Conservation (phyloP, 768 basidiomycete genomes). For the Lactarius akahatsu region DNA sequence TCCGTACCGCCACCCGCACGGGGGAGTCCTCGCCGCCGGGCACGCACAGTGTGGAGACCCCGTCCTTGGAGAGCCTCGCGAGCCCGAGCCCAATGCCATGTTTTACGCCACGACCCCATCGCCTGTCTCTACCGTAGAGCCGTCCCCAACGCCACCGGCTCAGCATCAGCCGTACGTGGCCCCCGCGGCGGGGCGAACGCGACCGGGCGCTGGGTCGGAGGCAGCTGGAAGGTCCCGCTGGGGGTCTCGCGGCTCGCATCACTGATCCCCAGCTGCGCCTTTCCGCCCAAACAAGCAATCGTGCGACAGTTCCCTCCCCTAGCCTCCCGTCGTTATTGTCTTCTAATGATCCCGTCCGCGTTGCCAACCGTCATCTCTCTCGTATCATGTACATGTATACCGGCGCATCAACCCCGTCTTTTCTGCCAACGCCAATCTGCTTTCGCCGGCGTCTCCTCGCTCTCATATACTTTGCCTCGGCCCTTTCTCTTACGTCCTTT, state of each 20-base stretch:
- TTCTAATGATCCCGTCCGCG: not conserved
- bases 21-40: too few relatives aligned
- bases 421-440: not conserved
- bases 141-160: not conserved
- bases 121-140: not conserved
- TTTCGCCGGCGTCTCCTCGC: constrained; percentile 19
- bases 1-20: too few relatives aligned
- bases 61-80: not conserved
- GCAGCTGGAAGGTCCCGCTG: constrained; percentile 2
- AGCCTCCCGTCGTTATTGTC: too few relatives aligned
- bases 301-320: too few relatives aligned
- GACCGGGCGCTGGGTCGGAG: too few relatives aligned
- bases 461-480: constrained; percentile 16
- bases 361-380: too few relatives aligned
- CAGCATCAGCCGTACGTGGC: too few relatives aligned
- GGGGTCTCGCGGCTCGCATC: not conserved
- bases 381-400: constrained; percentile 9
- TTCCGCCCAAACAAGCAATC: constrained; percentile 6
- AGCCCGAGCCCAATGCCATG: too few relatives aligned
- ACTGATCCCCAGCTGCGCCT: constrained; percentile 2
- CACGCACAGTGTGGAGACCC: not conserved
- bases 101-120: not conserved
- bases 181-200: too few relatives aligned
- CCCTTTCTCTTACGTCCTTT: not conserved
- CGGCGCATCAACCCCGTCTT: constrained; percentile 1